Percentiles rank a stretch among this genome's conserved stretches.
phyloP scores from a whole-genome alignment of 2,329 filamentous ascomycete genomes.

The Cercospora sojina region DNA sequence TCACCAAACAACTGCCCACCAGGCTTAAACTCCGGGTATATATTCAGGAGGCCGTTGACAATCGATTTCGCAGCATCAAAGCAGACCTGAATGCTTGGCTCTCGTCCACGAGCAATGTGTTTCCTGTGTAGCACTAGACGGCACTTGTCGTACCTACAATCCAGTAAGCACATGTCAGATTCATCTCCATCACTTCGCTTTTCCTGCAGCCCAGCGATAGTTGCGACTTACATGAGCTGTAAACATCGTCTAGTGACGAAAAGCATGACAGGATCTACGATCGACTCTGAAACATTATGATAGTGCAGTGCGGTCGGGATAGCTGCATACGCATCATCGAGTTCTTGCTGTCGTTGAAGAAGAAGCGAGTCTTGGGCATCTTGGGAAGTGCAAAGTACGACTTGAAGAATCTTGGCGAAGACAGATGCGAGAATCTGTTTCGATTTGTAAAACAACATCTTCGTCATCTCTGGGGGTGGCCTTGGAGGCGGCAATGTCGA shows the following conservation, averaged over 20 bases:
- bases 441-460: constrained; percentile 34
- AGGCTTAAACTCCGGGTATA: constrained; percentile 47
- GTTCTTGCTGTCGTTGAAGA: constrained; percentile 35
- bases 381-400: constrained; percentile 31
- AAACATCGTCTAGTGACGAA: constrained; percentile 45
- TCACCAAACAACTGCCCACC: constrained; percentile 42
- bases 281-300: constrained; percentile 41
- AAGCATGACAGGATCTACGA: constrained; percentile 50
- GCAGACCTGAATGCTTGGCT: constrained; percentile 26
- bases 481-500: constrained; percentile 38
- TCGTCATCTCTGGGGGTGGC: constrained; percentile 27
- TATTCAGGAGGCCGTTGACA: constrained; percentile 47
- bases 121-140: constrained; percentile 21
- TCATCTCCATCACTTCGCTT: neutral
- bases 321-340: constrained; percentile 33
- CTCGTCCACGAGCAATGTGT: constrained; percentile 12
- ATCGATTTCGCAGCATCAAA: constrained; percentile 17
- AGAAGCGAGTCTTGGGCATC: constrained; percentile 10
- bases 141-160: constrained; percentile 27
- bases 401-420: constrained; percentile 38
- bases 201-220: neutral
- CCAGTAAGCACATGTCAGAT: neutral
- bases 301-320: constrained; percentile 37
- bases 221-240: constrained; percentile 13
- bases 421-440: constrained; percentile 36